Percentiles rank a stretch among this genome's conserved stretches.
Evolutionary conservation across 2,329 filamentous ascomycete genomes (phyloP).

Genomic region (Ustilaginoidea virens): DNA sequence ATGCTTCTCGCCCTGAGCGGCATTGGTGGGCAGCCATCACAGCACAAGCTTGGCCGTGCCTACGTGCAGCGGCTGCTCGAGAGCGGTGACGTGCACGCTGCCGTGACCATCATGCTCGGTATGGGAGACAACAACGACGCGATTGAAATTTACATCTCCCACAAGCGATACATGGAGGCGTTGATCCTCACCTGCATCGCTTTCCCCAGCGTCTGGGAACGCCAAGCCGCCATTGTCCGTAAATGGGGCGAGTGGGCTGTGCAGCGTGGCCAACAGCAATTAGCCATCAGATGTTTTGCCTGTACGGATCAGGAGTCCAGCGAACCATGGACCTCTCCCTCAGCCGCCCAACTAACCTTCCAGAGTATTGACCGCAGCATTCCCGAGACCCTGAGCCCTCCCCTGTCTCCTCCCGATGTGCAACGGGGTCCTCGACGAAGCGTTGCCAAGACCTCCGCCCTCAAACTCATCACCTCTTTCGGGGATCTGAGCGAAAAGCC

Average conservation of each 20-base stretch:
- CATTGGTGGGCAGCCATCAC: slow-evolving; percentile 59
- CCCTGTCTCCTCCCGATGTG: slow-evolving; percentile 56
- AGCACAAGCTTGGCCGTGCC: slow-evolving; percentile 79
- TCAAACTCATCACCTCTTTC: slow-evolving; percentile 89
- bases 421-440: slow-evolving; percentile 42
- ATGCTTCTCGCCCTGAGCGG: slow-evolving; percentile 87
- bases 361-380: slow-evolving; percentile 38
- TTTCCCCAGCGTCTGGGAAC: slow-evolving; percentile 77
- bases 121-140: slow-evolving; percentile 89
- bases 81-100: slow-evolving; percentile 79
- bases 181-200: slow-evolving; percentile 73
- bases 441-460: slow-evolving; percentile 64
- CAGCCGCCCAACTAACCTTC: slow-evolving; percentile 47
- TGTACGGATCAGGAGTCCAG: slow-evolving; percentile 76
- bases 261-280: slow-evolving; percentile 69
- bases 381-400: slow-evolving; percentile 49
- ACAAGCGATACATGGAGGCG: slow-evolving; percentile 84
- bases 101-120: slow-evolving; percentile 82
- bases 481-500: slow-evolving; percentile 46
- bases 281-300: slow-evolving; percentile 86
- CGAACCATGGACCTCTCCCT: slow-evolving; percentile 78
- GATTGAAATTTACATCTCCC: slow-evolving; percentile 89
- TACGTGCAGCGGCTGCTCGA: slow-evolving; percentile 85
- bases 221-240: slow-evolving; percentile 72
- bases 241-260: slow-evolving; percentile 94